Base-by-base conservation (phyloP, 176 grass and related monocot species). In the Melocanna baccifera region DNA sequence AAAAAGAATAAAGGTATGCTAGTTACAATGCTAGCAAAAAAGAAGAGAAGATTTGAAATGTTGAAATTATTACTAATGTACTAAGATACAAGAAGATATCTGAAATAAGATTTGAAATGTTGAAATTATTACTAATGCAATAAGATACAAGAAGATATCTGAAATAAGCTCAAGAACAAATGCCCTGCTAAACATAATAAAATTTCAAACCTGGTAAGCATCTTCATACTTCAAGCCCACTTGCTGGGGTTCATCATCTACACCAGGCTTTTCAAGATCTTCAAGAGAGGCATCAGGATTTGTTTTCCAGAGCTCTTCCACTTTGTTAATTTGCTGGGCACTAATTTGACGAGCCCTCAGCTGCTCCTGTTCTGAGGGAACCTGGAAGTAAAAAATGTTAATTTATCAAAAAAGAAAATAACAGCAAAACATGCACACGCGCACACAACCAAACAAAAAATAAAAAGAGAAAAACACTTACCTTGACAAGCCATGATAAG, bases 291-390 rank as follows among this genome's bases (percentile, higher is more conserved):
- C 93, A 92, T 99, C 97, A 53, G 93, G 97, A 71, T 99, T 99
- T 84, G 93, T 80, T 80, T 99, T 99, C 97, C 97, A 99, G 30
- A 99, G 89, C 66, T 99, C 97, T 82, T 99, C 97, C 63, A 99
- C 83, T 94, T 95, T 99, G 80, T 99, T 99, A 89, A 99, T 99
- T 89, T 99, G 97, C 37, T 99, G 97, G 40, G 97, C 97, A 75
- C 97, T 99, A 71, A 99, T 89, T 87, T 99, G 97, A 62, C 93
- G 91, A 25, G 97, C 97, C 81, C 93, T 94, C 75, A 99, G 74
- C 79, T 99, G 97, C 81, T 99, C 97, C 83, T 96, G 97, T 83
- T 99, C 97, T 68, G 93, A 96, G 30, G 97, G 97, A 70, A 99
- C 86, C 97, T 99, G 91, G 47, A 75, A 85, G 68, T 46, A 43